Evolutionary conservation across 140 eudicot species (phyloP), one percentile per base, ranked within the genome.

Genomic region (Eryngium alpinum): DNA sequence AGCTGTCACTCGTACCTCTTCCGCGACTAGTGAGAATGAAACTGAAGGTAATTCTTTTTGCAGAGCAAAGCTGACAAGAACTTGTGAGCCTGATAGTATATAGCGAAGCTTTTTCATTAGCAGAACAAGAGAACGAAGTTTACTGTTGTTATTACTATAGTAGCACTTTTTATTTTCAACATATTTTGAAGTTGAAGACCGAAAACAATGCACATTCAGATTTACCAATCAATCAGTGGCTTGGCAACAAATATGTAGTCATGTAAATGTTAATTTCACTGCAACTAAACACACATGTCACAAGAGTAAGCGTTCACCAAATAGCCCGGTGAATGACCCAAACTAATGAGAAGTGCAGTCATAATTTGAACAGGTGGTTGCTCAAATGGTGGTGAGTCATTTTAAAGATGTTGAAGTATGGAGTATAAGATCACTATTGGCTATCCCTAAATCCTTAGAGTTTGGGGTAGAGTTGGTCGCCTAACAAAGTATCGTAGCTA

Each of bases 1-100:
- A 59, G 46, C 52, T 53, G 44, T 52, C 65, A 78, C 27, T 24
- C 52, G 38, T 46, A 95, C 99, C 91, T 95, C 99, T 84, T 95
- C 99, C 1, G 99, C 99, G 59, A 95, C 99, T 77, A 95, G 77
- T 72, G 99, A 95, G 86, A 95, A 95, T 67, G 93, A 66, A 16
- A 86, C 83, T n/a, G 89, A 81, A 62, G 95, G 87, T 57, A 95
- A 90, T 90, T 92, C 97, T 76, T 63, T 90, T 82, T 91, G 86
- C 86, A 95, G 88, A 84, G 91, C 91, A 83, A 87, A 86, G 89
- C 99, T 92, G 80, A 92, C 96, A 74, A 92, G 84, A 82, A 92
- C 97, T 86, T 92, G 97, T 67, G 97, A 92, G 83, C 99, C 97
- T 92, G 90, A 86, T 75, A 60, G 75, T 18, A 73, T 21, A 34